Conservation (phyloP, 176 grass and related monocot genomes). For the Zea luxurians region DNA sequence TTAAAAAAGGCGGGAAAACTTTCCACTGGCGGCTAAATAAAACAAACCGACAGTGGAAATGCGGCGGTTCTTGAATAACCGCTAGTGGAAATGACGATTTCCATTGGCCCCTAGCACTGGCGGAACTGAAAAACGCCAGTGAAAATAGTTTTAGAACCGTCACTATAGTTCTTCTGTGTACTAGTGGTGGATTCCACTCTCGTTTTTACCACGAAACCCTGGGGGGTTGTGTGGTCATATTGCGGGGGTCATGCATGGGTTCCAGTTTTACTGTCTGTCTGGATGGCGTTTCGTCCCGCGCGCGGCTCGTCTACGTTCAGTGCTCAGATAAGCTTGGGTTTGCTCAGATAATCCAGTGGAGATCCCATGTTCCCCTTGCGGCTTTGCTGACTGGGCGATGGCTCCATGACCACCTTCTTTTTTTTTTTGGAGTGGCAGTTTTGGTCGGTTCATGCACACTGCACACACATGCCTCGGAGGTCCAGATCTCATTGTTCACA, state of each 20-base stretch:
- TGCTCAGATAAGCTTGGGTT: not conserved
- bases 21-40: too few relatives aligned
- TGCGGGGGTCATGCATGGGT: slow-evolving; percentile 33
- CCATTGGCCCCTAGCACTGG: too few relatives aligned
- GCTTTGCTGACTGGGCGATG: not conserved
- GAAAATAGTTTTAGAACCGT: too few relatives aligned
- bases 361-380: slow-evolving; percentile 27
- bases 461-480: not conserved
- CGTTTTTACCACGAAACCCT: not conserved
- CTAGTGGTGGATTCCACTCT: slow-evolving; percentile 9
- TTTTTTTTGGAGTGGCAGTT: not conserved
- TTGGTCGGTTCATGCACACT: slow-evolving; percentile 15
- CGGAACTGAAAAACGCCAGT: too few relatives aligned
- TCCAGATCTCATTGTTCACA: too few relatives aligned
- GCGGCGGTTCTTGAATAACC: too few relatives aligned
- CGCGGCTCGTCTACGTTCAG: slow-evolving; percentile 29
- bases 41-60: too few relatives aligned
- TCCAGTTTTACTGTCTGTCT: slow-evolving; percentile 32
- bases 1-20: too few relatives aligned
- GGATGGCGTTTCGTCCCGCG: not conserved
- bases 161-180: too few relatives aligned
- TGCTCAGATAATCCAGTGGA: slow-evolving; percentile 16
- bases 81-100: too few relatives aligned
- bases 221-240: not conserved
- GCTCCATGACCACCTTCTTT: not conserved